Evolutionary conservation across 2,329 filamentous ascomycete species (phyloP).

Genomic region (Acephala macrosclerotiorum): DNA sequence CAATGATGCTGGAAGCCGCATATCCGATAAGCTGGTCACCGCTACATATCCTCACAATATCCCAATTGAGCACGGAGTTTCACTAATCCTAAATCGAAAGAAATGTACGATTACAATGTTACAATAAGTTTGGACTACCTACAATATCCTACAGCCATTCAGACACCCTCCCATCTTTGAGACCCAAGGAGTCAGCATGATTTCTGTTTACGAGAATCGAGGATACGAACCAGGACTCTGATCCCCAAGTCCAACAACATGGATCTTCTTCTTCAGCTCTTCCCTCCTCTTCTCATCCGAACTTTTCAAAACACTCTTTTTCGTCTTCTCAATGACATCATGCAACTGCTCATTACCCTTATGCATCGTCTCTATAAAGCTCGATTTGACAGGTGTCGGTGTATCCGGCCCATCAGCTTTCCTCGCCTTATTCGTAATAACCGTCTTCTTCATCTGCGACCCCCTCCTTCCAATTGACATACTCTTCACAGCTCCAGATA

Average conservation of each 20-base stretch:
- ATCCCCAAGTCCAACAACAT: conserved; percentile 36
- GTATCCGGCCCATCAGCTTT: conserved; percentile 31
- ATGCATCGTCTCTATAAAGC: conserved; percentile 28
- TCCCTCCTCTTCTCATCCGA: conserved; percentile 34
- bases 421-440: conserved; percentile 27
- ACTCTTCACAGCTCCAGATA: conserved; percentile 30
- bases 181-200: conserved; percentile 16
- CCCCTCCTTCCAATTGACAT: conserved; percentile 19
- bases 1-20: conserved; percentile 12
- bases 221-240: conserved; percentile 35
- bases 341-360: conserved; percentile 30
- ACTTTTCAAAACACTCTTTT: conserved; percentile 26
- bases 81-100: not conserved
- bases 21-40: not conserved
- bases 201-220: not conserved
- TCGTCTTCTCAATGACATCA: conserved; percentile 32
- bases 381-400: conserved; percentile 25
- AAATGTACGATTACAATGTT: not conserved
- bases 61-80: not conserved
- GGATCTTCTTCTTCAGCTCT: conserved; percentile 38
- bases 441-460: conserved; percentile 13
- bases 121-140: not conserved
- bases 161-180: conserved; percentile 28
- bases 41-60: not conserved
- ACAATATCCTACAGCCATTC: conserved; percentile 32